Conservation (phyloP, 331 rosid species). For the Rhamnella rubrinervis region DNA sequence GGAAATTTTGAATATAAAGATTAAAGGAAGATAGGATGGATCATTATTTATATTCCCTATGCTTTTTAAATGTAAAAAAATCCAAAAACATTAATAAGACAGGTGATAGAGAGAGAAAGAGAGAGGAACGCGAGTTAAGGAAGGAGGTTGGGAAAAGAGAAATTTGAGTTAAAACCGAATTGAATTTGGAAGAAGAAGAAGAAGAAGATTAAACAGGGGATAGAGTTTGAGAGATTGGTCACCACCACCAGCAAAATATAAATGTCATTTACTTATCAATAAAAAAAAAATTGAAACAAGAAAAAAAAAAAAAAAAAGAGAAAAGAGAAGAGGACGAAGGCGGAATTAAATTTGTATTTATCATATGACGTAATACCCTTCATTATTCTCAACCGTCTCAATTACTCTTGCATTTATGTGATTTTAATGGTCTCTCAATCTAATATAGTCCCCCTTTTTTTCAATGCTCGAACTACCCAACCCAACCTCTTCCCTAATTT, state of each 20-base stretch:
- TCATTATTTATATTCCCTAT: slow-evolving; percentile 2
- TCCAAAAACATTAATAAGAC: not conserved
- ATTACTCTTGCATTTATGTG: slow-evolving; percentile 85
- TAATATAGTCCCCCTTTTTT: slow-evolving; percentile 45
- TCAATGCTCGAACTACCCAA: slow-evolving; percentile 71
- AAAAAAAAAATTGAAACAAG: slow-evolving; percentile 3
- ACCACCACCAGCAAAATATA: slow-evolving; percentile 2
- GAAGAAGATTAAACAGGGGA: not conserved
- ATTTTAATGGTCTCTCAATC: slow-evolving; percentile 60
- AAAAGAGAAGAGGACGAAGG: slow-evolving; percentile 25
- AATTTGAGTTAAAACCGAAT: slow-evolving; percentile 6
- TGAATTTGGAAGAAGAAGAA: slow-evolving; percentile 21
- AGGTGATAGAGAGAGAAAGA: slow-evolving; percentile 6
- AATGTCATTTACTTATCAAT: slow-evolving; percentile 27
- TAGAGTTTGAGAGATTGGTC: slow-evolving; percentile 5
- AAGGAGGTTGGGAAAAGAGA: slow-evolving; percentile 5
- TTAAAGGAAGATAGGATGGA: not conserved
- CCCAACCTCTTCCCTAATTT: slow-evolving; percentile 44
- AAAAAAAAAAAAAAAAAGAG: not conserved
- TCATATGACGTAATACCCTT: slow-evolving; percentile 55
- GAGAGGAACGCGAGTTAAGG: slow-evolving; percentile 16
- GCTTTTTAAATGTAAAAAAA: slow-evolving; percentile 8
- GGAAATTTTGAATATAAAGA: not conserved
- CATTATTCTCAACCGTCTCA: slow-evolving; percentile 79
- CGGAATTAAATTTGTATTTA: slow-evolving; percentile 60